Conservation (phyloP, 2,329 filamentous ascomycete genomes). For the Xylaria sp. region DNA sequence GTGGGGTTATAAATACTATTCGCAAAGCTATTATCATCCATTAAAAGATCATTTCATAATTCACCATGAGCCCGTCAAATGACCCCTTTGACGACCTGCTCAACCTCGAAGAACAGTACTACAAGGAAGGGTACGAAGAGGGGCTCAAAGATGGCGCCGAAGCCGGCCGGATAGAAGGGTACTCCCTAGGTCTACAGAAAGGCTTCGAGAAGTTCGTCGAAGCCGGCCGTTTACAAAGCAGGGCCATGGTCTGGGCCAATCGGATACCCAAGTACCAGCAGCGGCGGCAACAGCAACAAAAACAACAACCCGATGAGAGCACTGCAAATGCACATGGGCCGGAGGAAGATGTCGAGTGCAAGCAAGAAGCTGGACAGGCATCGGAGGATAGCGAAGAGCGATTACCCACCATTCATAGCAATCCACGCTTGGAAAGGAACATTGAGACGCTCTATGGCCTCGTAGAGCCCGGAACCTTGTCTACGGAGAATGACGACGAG, state of each 20-base stretch:
- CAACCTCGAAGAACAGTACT: conserved; percentile 75
- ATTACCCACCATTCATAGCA: conserved; percentile 59
- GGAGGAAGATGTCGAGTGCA: conserved; percentile 2
- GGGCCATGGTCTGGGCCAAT: conserved; percentile 84
- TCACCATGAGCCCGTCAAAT: conserved; percentile 47
- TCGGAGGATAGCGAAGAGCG: background rate
- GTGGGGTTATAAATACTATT: background rate
- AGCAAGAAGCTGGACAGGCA: background rate
- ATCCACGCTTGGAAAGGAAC: conserved; percentile 79
- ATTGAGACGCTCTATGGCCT: conserved; percentile 79
- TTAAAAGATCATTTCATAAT: conserved; percentile 57
- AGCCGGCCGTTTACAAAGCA: conserved; percentile 81
- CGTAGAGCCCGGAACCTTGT: conserved; percentile 80
- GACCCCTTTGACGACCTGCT: conserved; percentile 69
- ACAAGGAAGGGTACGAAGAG: conserved; percentile 81
- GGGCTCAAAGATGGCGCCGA: conserved; percentile 79
- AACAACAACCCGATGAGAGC: background rate
- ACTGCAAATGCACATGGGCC: background rate
- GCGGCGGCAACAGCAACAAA: conserved; percentile 2
- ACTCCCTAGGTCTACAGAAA: conserved; percentile 88
- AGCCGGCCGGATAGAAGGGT: conserved; percentile 87
- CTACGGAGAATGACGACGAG: conserved; percentile 86
- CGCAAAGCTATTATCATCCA: background rate
- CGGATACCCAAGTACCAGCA: conserved; percentile 60
- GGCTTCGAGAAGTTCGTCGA: conserved; percentile 93